Evolutionary conservation across 2,329 filamentous ascomycete genomes (phyloP), one percentile per base, ranked within the genome.

Genomic region (Ophiostoma sp.): DNA sequence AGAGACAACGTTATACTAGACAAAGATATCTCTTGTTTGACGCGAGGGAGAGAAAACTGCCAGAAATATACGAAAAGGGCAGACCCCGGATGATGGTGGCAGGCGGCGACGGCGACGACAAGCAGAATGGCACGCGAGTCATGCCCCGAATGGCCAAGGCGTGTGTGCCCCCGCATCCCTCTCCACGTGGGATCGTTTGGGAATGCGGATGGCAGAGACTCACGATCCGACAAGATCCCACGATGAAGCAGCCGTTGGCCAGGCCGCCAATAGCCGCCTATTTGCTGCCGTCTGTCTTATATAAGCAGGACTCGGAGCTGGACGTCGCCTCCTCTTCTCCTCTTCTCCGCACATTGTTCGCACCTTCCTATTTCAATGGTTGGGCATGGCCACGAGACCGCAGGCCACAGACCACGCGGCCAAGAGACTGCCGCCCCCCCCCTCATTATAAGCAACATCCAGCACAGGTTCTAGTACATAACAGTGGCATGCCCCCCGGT

Each of bases 191-290:
- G n/a, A 57, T 27, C 52, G 23, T 13, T 27, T 4, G 27, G 52
- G 52, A 57, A 57, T 57, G 52, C 52, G 52, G 52, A 57, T 27
- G 17, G 10, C 10, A 27, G 57, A 62, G 52, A 33, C 57, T 62
- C 57, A 35, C 57, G 57, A 62, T 62, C 57, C 57, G 57, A 62
- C 17, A 31, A 62, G 31, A 35, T 31, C 31, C 17, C 31, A 62
- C 13, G 57, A 57, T 57, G 17, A 20, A 52, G 48, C 48, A 23
- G n/a, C 48, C 48, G 48, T 52, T 60, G 54, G 54, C 54, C 54
- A n/a, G 54, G 54, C 54, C 54, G 54, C 11, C n/a, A 60, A 60
- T 60, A 60, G 54, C 54, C 54, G 23, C 8, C 54, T 31, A 41
- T 41, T 41, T 41, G 44, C 20, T 48, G 20, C 20, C 20, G 7